Percentiles rank a stretch among this genome's conserved stretches.
Conservation (phyloP, 768 basidiomycete genomes). For the Mycena polygramma region DNA sequence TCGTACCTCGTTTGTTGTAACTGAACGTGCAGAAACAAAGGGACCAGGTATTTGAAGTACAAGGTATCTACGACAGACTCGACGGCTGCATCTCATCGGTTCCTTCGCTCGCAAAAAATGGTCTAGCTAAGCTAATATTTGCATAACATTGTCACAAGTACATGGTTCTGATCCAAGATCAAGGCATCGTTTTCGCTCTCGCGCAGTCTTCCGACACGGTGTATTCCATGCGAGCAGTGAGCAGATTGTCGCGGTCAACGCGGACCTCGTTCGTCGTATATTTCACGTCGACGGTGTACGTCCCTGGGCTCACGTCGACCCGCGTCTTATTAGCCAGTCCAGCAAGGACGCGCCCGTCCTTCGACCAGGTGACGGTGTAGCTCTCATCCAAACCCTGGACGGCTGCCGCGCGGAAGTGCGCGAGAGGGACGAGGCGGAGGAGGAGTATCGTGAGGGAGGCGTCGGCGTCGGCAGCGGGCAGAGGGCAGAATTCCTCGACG, state of each 20-base stretch:
- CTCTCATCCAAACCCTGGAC: constrained; percentile 54
- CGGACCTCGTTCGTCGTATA: constrained; percentile 72
- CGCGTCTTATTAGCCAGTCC: constrained; percentile 65
- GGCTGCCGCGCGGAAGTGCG: constrained; percentile 59
- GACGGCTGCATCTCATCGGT: too few relatives aligned
- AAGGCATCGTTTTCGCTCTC: background rate
- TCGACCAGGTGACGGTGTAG: constrained; percentile 70
- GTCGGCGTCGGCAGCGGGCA: background rate
- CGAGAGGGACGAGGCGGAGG: constrained; percentile 72
- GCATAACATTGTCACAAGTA: too few relatives aligned
- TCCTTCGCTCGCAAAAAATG: too few relatives aligned
- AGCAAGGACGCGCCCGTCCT: constrained; percentile 58
- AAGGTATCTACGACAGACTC: too few relatives aligned
- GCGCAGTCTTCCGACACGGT: constrained; percentile 37
- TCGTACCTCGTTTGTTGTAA: too few relatives aligned
- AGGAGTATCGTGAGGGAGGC: constrained; percentile 46
- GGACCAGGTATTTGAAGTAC: too few relatives aligned
- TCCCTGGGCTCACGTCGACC: constrained; percentile 57
- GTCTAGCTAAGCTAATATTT: too few relatives aligned
- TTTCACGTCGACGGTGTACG: constrained; percentile 60
- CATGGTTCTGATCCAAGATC: background rate
- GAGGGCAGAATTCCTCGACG: constrained; percentile 56
- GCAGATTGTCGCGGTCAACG: constrained; percentile 52
- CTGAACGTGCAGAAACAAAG: too few relatives aligned
- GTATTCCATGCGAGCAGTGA: constrained; percentile 38